Conservation (phyloP, 2,329 filamentous ascomycete species). For the Alternaria sp. region DNA sequence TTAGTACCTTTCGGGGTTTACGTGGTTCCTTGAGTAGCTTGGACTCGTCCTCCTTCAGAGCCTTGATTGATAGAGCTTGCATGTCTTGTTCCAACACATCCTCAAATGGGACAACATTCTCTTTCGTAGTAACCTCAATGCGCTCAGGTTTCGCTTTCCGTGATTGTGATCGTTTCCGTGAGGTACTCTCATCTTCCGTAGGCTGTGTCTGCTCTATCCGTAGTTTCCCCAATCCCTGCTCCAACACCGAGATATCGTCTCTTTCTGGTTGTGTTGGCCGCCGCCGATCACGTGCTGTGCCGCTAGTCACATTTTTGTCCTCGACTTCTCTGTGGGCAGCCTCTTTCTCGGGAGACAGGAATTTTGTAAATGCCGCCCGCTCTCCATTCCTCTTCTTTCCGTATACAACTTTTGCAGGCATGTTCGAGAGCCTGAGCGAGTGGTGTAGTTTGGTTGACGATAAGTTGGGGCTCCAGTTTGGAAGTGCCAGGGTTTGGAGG, state of each 20-base stretch:
- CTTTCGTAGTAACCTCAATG: constrained; percentile 11
- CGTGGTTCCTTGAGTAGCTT: constrained; percentile 12
- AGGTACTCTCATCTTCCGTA: constrained; percentile 6
- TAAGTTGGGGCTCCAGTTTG: constrained; percentile 7
- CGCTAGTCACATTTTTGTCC: constrained; percentile 8
- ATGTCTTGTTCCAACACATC: constrained; percentile 13
- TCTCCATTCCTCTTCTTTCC: constrained; percentile 37
- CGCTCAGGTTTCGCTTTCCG: constrained; percentile 5
- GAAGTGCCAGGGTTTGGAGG: constrained; percentile 9
- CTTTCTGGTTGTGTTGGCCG: constrained; percentile 9
- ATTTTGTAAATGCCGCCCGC: constrained; percentile 37
- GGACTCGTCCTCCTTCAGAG: background rate
- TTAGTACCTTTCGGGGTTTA: constrained; percentile 17
- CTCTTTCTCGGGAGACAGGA: constrained; percentile 41
- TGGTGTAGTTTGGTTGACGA: background rate
- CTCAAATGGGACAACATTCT: constrained; percentile 10
- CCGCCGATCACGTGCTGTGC: constrained; percentile 8
- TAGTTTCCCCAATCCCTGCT: constrained; percentile 15
- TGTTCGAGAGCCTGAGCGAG: constrained; percentile 19
- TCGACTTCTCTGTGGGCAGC: constrained; percentile 5
- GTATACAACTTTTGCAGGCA: constrained; percentile 37
- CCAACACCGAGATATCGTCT: constrained; percentile 10
- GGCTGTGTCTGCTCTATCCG: constrained; percentile 2
- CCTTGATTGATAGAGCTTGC: constrained; percentile 11
- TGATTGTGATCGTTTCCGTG: constrained; percentile 19